Conservation (phyloP, 1,284 basidiomycete species). For the Apiotrichum porosum region DNA sequence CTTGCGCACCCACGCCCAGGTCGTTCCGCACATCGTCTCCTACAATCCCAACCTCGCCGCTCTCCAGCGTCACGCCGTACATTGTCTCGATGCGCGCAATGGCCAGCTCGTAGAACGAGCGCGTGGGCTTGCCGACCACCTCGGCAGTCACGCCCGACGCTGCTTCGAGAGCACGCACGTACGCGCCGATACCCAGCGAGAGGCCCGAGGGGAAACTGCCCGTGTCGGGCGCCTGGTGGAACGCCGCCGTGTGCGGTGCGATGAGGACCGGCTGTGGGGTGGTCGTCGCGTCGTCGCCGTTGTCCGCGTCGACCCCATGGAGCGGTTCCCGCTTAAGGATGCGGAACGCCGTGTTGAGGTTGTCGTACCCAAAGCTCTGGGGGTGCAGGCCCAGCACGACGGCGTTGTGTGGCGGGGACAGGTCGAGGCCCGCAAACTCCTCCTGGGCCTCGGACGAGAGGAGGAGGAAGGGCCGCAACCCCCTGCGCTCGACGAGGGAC, state of each 20-base stretch:
- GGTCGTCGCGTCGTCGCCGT: conserved; percentile 21
- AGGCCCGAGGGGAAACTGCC: conserved; percentile 52
- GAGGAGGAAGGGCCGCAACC: conserved; percentile 57
- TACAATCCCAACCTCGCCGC: conserved; percentile 55
- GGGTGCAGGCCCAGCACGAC: conserved; percentile 66
- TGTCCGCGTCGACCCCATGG: no score
- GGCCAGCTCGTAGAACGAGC: conserved; percentile 59
- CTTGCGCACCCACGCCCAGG: conserved; percentile 59
- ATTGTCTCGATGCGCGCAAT: conserved; percentile 52
- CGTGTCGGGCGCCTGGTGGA: conserved; percentile 55
- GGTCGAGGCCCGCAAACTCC: conserved; percentile 50
- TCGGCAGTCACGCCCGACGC: conserved; percentile 54
- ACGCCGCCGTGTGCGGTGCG: conserved; percentile 52
- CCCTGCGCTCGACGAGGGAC: conserved; percentile 50
- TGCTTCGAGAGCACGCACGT: conserved; percentile 60
- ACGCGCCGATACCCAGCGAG: conserved; percentile 65
- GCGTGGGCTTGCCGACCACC: conserved; percentile 63
- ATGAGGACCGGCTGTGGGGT: conserved; percentile 50
- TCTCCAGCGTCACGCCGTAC: conserved; percentile 21
- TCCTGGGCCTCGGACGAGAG: conserved; percentile 58
- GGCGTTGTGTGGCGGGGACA: conserved; percentile 51
- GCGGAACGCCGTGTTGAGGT: conserved; percentile 62
- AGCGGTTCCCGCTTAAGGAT: conserved; percentile 52
- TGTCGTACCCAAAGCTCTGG: conserved; percentile 54
- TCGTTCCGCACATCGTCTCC: conserved; percentile 66